Evolutionary conservation across 176 grass and related monocot species (phyloP), one percentile per base, ranked within the genome.

Genomic region (Musa acuminata): DNA sequence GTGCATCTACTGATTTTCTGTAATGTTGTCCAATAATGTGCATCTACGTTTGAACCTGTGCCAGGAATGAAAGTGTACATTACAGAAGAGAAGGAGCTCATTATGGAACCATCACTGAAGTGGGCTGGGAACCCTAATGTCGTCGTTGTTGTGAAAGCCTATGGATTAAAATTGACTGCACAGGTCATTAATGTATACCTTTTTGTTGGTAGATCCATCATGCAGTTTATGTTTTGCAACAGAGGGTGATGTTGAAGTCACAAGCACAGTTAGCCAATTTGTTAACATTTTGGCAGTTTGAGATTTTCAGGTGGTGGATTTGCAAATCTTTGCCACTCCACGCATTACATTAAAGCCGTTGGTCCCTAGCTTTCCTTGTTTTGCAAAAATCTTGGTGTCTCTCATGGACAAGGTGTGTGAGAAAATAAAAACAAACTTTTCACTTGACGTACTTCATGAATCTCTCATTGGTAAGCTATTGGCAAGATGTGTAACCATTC

Each of bases 101-200:
- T 99, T 83, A 94, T 99, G 88, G 90, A 99, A 88, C 90, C 90
- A 73, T 94, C 80, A 72, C 59, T 99, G 54, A 99, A 99, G 75
- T 99, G 95, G 95, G 95, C 95, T 78, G 95, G 86, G 83, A 99
- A 99, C 53, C 90, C 95, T 80, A 99, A 99, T 91, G 17, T 99
- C 24, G 82, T 83, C 69, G 84, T 85, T 84, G 75, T 81, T 84
- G 82, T 87, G 51, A 99, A 91, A 77, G 90, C 90, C 55, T 94
- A 87, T 59, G 90, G 90, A 53, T 78, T 99, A 74, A 91, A 89
- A 82, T 91, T 88, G 67, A 91, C 86, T 81, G 26, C 89, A 65
- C 95, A 99, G 86, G 95, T 91, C 19, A 79, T 43, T 58, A 26
- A 17, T 19, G 53, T 60, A 1, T 23, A 21, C 52, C 29, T 79